Evolutionary conservation across 371 early-diverging fungal genomes (phyloP).

Genomic region (Funneliformis caledonium): DNA sequence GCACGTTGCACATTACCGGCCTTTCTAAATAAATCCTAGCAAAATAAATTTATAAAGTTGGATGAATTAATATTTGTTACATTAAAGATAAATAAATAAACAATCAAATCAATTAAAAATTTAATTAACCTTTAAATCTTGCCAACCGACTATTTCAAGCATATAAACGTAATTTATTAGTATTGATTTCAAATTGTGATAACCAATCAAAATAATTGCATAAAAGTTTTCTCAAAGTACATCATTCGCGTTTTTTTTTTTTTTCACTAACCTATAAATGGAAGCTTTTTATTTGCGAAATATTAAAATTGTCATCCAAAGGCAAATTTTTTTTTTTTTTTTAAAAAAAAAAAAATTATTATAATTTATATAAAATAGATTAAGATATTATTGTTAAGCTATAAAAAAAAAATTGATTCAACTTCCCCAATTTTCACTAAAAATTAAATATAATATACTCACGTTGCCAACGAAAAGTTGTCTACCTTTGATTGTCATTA

Average conservation of each 20-base stretch:
- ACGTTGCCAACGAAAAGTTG: slow-evolving; percentile 40
- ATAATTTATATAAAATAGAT: neutral
- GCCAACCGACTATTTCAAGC: slow-evolving; percentile 34
- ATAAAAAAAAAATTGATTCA: neutral
- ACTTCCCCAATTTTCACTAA: neutral
- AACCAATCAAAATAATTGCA: slow-evolving; percentile 8
- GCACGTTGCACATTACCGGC: slow-evolving; percentile 50
- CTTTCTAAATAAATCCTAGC: slow-evolving; percentile 49
- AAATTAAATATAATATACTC: slow-evolving; percentile 20
- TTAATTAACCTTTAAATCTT: slow-evolving; percentile 33
- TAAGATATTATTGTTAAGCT: neutral
- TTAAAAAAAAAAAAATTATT: neutral
- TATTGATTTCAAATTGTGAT: neutral
- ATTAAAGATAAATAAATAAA: neutral
- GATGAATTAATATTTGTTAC: neutral
- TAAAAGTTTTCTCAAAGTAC: neutral
- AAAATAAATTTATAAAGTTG: neutral
- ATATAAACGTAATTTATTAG: neutral
- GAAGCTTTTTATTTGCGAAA: slow-evolving; percentile 16
- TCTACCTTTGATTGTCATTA: slow-evolving; percentile 41
- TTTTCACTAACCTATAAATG: slow-evolving; percentile 35
- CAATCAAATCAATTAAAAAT: neutral
- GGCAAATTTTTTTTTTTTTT: too few relatives aligned
- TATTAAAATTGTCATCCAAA: neutral
- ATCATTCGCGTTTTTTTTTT: neutral